Percentiles rank a stretch among this genome's conserved stretches.
These are phyloP conservation scores for Pseudisothecium myosuroides DNA, from an alignment of 225 moss, liverwort and hornwort species.

Conservation along the genomic window DNA sequence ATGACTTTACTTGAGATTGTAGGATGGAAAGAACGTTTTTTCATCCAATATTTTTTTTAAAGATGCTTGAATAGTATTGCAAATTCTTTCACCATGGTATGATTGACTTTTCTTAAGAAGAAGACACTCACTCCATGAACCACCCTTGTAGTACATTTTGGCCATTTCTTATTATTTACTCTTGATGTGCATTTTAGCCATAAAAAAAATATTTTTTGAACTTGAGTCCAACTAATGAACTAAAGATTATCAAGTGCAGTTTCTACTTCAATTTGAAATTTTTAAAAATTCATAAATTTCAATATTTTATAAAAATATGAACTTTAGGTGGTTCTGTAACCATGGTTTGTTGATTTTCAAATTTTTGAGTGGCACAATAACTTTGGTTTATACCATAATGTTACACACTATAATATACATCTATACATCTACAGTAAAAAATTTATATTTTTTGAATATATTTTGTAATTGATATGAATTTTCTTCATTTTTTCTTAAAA, in stretches of 20 bases:
- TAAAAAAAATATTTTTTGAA: background rate
- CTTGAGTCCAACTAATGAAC: no score
- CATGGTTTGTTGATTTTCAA: background rate
- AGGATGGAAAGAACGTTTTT: background rate
- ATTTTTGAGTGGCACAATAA: no score
- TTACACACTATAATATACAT: background rate
- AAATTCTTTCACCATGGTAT: background rate
- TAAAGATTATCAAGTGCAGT: rapidly evolving
- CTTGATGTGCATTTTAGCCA: background rate
- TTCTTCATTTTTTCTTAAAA: background rate
- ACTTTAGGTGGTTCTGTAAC: background rate
- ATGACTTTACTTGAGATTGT: rapidly evolving
- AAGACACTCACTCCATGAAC: background rate
- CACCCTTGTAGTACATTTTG: background rate
- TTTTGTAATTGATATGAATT: background rate
- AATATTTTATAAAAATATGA: background rate
- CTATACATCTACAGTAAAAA: background rate
- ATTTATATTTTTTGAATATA: rapidly evolving
- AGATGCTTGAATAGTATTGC: background rate
- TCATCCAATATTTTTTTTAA: background rate
- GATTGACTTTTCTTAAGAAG: background rate
- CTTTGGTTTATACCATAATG: background rate
- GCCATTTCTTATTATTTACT: background rate
- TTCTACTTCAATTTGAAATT: background rate
- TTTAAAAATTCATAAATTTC: background rate